These are phyloP conservation scores for Pseudocercospora fuligena DNA, from an alignment of 2,329 filamentous ascomycete species.

Conservation along the genomic window DNA sequence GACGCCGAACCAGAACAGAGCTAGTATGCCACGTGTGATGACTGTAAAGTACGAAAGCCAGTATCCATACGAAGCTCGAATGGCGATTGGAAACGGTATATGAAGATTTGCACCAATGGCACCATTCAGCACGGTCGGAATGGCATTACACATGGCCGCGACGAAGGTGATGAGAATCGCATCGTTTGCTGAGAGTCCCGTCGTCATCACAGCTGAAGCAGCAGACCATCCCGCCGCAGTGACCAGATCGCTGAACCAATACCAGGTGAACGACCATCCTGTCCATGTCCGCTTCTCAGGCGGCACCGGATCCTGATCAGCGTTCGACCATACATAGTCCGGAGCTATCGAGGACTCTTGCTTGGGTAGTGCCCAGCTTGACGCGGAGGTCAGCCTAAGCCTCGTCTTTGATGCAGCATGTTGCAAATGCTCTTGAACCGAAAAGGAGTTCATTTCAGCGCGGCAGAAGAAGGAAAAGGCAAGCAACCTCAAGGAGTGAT, in stretches of 20 bases:
- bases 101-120: slow-evolving; percentile 54
- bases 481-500: neutral
- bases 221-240: slow-evolving; percentile 43
- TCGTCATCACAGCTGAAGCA: slow-evolving; percentile 53
- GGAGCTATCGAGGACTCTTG: slow-evolving; percentile 53
- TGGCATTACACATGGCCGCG: slow-evolving; percentile 57
- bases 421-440: neutral
- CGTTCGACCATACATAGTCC: slow-evolving; percentile 46
- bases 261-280: slow-evolving; percentile 46
- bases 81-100: slow-evolving; percentile 42
- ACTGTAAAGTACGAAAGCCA: slow-evolving; percentile 31
- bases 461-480: neutral
- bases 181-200: slow-evolving; percentile 61
- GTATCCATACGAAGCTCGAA: slow-evolving; percentile 28
- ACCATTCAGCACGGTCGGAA: slow-evolving; percentile 62
- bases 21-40: slow-evolving; percentile 29
- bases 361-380: slow-evolving; percentile 52
- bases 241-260: slow-evolving; percentile 47
- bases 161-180: slow-evolving; percentile 29
- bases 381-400: slow-evolving; percentile 8
- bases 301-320: slow-evolving; percentile 44
- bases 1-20: slow-evolving; percentile 34
- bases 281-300: slow-evolving; percentile 34
- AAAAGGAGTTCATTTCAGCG: neutral
- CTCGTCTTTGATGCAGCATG: slow-evolving; percentile 11